phyloP scores from a whole-genome alignment of 768 basidiomycete genomes.

The Hygrophoropsis aurantiaca region DNA sequence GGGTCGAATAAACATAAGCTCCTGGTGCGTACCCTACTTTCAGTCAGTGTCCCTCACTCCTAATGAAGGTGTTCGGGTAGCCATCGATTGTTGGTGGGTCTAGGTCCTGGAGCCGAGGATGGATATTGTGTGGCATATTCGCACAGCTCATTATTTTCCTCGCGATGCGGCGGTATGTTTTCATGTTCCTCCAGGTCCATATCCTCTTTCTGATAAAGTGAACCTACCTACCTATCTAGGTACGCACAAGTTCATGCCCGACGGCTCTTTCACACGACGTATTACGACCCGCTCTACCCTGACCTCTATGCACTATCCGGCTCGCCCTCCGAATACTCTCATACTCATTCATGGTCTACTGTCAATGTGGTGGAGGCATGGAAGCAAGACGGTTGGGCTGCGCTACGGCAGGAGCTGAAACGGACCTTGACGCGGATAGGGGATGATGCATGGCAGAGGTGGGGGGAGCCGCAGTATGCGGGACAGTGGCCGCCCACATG shows the following conservation, averaged over 20 bases:
- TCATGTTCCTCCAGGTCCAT: conserved; percentile 1
- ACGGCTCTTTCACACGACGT: conserved; percentile 67
- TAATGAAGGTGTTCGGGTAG: conserved; percentile 14
- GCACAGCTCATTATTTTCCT: conserved; percentile 48
- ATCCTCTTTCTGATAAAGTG: background rate
- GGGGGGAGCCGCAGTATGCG: conserved; percentile 32
- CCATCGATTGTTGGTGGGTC: conserved; percentile 15
- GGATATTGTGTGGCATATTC: conserved; percentile 36
- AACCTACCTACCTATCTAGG: conserved; percentile 25
- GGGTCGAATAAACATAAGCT: too few species aligned
- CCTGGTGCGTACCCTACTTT: too few species aligned
- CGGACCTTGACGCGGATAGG: conserved; percentile 38
- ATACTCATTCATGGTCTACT: conserved; percentile 38
- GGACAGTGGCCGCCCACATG: conserved; percentile 26
- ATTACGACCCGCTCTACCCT: conserved; percentile 77
- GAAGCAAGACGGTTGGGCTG: conserved; percentile 40
- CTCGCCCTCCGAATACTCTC: conserved; percentile 30
- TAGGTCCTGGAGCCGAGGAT: conserved; percentile 24
- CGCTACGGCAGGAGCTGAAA: conserved; percentile 36
- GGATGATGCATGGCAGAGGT: conserved; percentile 43
- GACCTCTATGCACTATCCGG: conserved; percentile 57
- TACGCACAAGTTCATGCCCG: conserved; percentile 49
- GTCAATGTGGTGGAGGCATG: conserved; percentile 38
- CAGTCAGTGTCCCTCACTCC: too few species aligned
- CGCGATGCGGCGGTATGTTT: conserved; percentile 60